Conservation (phyloP, 805 yeast genomes). For the Schizosaccharomyces japonicus region DNA sequence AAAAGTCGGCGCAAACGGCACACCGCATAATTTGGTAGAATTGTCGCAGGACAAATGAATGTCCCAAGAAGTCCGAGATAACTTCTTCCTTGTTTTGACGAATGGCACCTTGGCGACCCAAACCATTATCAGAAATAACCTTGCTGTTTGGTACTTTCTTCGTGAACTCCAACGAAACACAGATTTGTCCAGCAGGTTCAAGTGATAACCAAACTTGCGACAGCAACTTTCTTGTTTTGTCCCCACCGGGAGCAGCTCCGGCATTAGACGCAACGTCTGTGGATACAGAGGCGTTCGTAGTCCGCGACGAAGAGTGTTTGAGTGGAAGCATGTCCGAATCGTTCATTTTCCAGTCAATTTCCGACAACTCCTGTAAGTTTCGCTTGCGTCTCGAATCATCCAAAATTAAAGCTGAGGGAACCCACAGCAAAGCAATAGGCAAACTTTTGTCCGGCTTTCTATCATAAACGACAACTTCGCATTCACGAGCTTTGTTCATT, state of each 20-base stretch:
- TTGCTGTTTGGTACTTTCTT: not conserved
- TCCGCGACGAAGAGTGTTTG: not conserved
- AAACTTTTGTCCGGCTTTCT: constrained; percentile 28
- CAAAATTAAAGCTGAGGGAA: constrained; percentile 38
- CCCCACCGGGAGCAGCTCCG: not conserved
- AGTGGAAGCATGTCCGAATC: not conserved
- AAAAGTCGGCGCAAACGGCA: not conserved
- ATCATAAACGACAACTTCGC: not conserved
- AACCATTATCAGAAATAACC: constrained; percentile 22
- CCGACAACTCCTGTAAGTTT: not conserved
- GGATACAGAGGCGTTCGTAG: not conserved
- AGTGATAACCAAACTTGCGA: not conserved
- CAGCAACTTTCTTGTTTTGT: constrained; percentile 4
- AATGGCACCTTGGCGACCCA: constrained; percentile 93
- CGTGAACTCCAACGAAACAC: not conserved
- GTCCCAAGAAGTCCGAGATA: not conserved
- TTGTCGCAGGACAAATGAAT: not conserved
- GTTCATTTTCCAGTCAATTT: not conserved
- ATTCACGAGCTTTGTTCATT: not conserved
- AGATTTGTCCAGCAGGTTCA: not conserved
- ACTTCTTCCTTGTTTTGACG: constrained; percentile 56
- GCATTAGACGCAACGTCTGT: not conserved
- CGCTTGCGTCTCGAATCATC: not conserved
- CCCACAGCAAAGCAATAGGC: constrained; percentile 87
- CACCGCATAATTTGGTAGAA: constrained; percentile 2